Conservation (phyloP, 768 basidiomycete species). For the Trametes gibbosa region DNA sequence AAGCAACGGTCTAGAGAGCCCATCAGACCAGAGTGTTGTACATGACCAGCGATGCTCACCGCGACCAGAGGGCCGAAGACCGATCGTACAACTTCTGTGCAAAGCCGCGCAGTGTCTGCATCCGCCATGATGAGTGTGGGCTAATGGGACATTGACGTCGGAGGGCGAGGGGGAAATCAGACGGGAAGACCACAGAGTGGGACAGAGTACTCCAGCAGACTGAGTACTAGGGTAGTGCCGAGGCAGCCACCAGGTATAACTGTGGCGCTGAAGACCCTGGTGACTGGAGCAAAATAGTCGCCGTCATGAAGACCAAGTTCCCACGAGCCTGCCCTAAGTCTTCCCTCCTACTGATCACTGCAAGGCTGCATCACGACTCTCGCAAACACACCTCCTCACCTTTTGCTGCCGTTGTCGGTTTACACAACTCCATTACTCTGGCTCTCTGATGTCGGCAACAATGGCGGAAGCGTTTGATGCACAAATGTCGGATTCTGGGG, state of each 20-base stretch:
- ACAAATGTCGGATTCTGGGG: conserved; percentile 60
- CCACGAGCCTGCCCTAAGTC: conserved; percentile 8
- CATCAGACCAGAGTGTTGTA: background rate
- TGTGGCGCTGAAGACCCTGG: background rate
- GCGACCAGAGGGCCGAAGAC: conserved; percentile 67
- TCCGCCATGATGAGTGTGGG: conserved; percentile 59
- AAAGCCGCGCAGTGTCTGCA: conserved; percentile 56
- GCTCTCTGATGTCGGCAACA: conserved; percentile 8
- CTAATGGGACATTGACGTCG: background rate
- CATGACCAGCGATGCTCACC: conserved; percentile 40
- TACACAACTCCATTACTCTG: too few species aligned
- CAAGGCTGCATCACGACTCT: background rate
- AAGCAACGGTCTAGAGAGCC: conserved; percentile 60
- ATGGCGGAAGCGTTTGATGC: conserved; percentile 54
- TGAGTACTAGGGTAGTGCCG: background rate
- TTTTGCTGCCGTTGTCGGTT: background rate
- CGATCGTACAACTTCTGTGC: conserved; percentile 57
- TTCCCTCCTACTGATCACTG: background rate
- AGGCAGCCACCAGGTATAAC: background rate
- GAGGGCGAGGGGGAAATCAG: background rate
- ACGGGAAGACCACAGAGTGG: background rate
- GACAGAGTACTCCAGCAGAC: background rate
- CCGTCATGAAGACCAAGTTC: background rate
- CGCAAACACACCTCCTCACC: background rate
- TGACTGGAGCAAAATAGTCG: background rate